A percentile compares a stretch with the other conserved stretches of the same genome.
These are phyloP conservation scores for Mycena alexandri DNA, from an alignment of 768 basidiomycete genomes.

Conservation along the genomic window DNA sequence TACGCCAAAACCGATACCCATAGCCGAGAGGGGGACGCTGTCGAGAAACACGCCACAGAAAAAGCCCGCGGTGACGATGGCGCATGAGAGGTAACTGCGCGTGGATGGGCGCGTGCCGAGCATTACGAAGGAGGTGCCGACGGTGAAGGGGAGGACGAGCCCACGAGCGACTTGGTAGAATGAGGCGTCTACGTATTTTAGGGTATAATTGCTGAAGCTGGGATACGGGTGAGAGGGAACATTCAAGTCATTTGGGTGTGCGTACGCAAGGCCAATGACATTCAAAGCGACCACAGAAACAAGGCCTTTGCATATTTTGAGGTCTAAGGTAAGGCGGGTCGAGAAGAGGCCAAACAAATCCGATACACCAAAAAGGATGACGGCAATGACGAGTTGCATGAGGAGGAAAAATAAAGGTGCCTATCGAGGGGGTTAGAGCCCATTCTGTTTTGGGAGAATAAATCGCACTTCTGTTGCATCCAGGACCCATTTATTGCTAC, in stretches of 20 bases:
- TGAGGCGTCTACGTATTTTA: conserved; percentile 80
- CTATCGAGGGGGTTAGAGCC: conserved; percentile 14
- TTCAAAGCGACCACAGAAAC: conserved; percentile 68
- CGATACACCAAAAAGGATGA: conserved; percentile 65
- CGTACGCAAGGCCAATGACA: conserved; percentile 73
- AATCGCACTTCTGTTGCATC: conserved; percentile 60
- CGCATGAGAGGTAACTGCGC: conserved; percentile 68
- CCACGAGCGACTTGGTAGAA: conserved; percentile 88
- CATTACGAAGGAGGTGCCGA: conserved; percentile 73
- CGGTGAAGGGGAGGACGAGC: conserved; percentile 83
- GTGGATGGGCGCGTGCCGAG: conserved; percentile 70
- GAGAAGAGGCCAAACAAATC: conserved; percentile 56
- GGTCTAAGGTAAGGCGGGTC: conserved; percentile 61
- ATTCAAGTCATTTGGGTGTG: conserved; percentile 5
- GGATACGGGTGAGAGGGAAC: not conserved
- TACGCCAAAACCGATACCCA: conserved; percentile 79
- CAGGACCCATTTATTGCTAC: conserved; percentile 79
- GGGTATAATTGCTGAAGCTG: conserved; percentile 74
- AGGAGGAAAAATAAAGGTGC: conserved; percentile 78
- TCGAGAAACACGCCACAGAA: conserved; percentile 75
- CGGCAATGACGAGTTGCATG: conserved; percentile 72
- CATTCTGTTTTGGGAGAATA: too few species aligned
- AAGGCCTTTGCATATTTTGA: conserved; percentile 64
- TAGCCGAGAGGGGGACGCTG: conserved; percentile 56
- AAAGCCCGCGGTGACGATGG: conserved; percentile 83